Evolutionary conservation across 2,329 filamentous ascomycete genomes (phyloP).

Genomic region (Aspergillus glaucus): DNA sequence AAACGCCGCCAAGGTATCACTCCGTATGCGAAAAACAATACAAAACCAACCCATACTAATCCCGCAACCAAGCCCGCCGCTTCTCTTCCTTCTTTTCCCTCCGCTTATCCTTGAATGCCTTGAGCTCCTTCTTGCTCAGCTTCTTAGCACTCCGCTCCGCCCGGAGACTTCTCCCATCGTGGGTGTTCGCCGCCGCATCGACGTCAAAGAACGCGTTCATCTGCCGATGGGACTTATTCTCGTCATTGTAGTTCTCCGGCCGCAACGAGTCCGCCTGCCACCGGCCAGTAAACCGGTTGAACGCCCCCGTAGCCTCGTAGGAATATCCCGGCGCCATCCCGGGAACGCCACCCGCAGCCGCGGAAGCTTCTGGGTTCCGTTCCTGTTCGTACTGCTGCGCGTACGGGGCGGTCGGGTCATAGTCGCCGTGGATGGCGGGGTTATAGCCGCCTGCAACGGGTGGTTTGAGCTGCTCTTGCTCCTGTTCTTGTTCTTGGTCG

Average conservation of each 20-base stretch:
- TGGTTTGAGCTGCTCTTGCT: slow-evolving; percentile 22
- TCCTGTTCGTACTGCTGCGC: slow-evolving; percentile 54
- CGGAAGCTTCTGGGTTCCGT: slow-evolving; percentile 28
- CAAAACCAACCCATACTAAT: slow-evolving; percentile 47
- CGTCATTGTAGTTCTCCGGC: slow-evolving; percentile 74
- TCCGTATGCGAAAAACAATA: not conserved
- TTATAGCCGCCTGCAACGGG: slow-evolving; percentile 72
- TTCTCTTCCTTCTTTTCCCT: slow-evolving; percentile 91
- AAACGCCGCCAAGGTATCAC: slow-evolving; percentile 6
- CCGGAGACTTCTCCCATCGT: slow-evolving; percentile 84
- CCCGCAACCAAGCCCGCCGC: slow-evolving; percentile 79
- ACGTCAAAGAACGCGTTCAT: slow-evolving; percentile 96
- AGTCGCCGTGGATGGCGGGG: slow-evolving; percentile 90
- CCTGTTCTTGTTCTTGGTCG: slow-evolving; percentile 29
- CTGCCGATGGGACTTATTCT: slow-evolving; percentile 79
- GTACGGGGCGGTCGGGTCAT: slow-evolving; percentile 94
- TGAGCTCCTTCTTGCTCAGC: slow-evolving; percentile 76
- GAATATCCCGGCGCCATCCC: slow-evolving; percentile 40
- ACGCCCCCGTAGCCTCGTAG: slow-evolving; percentile 66
- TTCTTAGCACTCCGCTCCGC: slow-evolving; percentile 84
- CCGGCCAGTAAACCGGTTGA: slow-evolving; percentile 84
- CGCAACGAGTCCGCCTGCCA: slow-evolving; percentile 65
- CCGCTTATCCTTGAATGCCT: slow-evolving; percentile 85
- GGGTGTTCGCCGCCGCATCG: slow-evolving; percentile 82
- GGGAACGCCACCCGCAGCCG: slow-evolving; percentile 24